Base-by-base conservation (phyloP, 1,284 basidiomycete species). In the Sporisorium iseilematis-ciliati region DNA sequence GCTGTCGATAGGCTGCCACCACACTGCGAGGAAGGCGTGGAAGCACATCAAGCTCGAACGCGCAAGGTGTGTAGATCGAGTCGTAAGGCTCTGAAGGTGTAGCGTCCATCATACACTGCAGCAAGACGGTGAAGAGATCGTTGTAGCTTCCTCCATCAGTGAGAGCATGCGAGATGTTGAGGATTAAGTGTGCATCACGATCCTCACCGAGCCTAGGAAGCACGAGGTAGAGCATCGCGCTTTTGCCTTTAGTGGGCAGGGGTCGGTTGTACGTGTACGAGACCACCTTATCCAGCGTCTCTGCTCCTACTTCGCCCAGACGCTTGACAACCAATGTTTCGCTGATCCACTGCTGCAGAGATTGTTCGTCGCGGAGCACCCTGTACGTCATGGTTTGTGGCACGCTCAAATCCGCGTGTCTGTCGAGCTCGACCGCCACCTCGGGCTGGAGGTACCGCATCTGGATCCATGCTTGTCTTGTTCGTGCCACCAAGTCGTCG, bases 101-200 rank as follows among this genome's bases (percentile, higher is more conserved):
- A n/a, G 50, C 57, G 35, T 68, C 71, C n/a, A 68, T 51, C 21
- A 68, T 38, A 25, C 55, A 57, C 45, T 67, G 60, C 16, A 74
- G 41, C n/a, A 73, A n/a, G 4, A 57, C 53, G 21, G 69, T 73
- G 53, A 54, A 50, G 25, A 65, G 41, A n/a, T 60, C 64, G 23
- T 26, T 52, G n/a, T 69, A 55, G 53, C 69, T 73, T 43, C 57
- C 74, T 8, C 60, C 74, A 23, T 76, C 74, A 1, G 65, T 68
- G 43, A 76, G 60, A 1, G 74, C 74, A 11, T 76, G 74, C 10
- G 74, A 60, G 20, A 76, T 54, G 33, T 76, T 76, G 61, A 65
- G 68, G 40, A 76, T 64, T 4, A 71, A 8, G 21, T 61, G 46
- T 0, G 66, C 66, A 7, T 6, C 46, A 7, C 60, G 56, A 25